Conservation (phyloP, 768 basidiomycete genomes). For the Termitomyces sp. region DNA sequence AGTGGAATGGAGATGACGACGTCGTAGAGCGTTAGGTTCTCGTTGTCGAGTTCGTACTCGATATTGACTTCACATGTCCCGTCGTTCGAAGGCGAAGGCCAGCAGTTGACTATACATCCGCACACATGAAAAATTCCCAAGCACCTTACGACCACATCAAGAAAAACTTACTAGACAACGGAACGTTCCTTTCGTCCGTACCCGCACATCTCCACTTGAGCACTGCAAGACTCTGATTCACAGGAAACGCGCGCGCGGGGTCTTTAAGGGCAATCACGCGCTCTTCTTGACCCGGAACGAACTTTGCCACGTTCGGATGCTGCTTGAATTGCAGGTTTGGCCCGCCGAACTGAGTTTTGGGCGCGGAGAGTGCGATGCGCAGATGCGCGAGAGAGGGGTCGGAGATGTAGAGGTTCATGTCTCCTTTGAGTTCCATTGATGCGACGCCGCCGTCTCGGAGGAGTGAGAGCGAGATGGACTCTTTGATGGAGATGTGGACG, state of each 20-base stretch:
- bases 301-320: slow-evolving; percentile 92
- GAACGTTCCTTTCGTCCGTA: slow-evolving; percentile 89
- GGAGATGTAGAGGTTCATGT: slow-evolving; percentile 87
- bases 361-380: slow-evolving; percentile 58
- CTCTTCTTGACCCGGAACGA: slow-evolving; percentile 57
- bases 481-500: slow-evolving; percentile 83
- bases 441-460: slow-evolving; percentile 89
- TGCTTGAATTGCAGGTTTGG: slow-evolving; percentile 90
- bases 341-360: slow-evolving; percentile 55
- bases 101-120: slow-evolving; percentile 78
- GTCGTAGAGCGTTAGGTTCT: slow-evolving; percentile 75
- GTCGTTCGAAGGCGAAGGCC: slow-evolving; percentile 90
- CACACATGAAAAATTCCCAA: too few relatives aligned
- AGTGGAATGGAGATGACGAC: slow-evolving; percentile 89
- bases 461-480: slow-evolving; percentile 75
- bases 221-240: slow-evolving; percentile 82
- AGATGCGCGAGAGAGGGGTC: slow-evolving; percentile 73
- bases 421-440: slow-evolving; percentile 89
- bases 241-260: slow-evolving; percentile 76
- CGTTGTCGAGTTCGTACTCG: slow-evolving; percentile 94
- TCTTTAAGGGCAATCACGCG: slow-evolving; percentile 83
- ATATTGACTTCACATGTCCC: slow-evolving; percentile 95
- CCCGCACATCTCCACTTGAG: slow-evolving; percentile 91
- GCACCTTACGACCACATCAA: too few relatives aligned
- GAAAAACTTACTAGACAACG: slow-evolving; percentile 86